phyloP scores from a whole-genome alignment of 306 rosid genomes.

The Neltuma alba region DNA sequence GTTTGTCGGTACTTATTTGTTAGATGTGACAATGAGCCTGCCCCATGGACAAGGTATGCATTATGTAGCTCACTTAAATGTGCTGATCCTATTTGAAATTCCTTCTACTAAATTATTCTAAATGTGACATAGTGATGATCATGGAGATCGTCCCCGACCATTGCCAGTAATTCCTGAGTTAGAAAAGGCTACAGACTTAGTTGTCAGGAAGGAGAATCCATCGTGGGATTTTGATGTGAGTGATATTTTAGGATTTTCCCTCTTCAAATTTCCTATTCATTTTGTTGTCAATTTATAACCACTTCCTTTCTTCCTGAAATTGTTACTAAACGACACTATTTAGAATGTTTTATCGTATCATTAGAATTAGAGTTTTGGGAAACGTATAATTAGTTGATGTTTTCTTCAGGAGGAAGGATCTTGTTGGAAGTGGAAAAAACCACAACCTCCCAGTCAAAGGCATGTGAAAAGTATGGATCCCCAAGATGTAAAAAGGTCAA shows the following conservation, averaged over 20 bases:
- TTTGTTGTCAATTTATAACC: neutral
- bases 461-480: slow-evolving; percentile 32
- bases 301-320: slow-evolving; percentile 15
- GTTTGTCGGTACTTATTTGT: slow-evolving; percentile 70
- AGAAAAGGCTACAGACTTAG: slow-evolving; percentile 39
- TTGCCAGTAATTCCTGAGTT: slow-evolving; percentile 57
- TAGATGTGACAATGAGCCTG: slow-evolving; percentile 81
- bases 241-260: neutral
- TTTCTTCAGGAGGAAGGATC: slow-evolving; percentile 50
- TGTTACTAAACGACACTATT: neutral
- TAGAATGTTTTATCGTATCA: neutral
- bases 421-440: slow-evolving; percentile 64
- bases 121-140: slow-evolving; percentile 14
- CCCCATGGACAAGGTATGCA: slow-evolving; percentile 71
- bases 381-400: neutral
- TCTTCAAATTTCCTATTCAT: slow-evolving; percentile 5
- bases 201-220: slow-evolving; percentile 49
- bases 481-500: slow-evolving; percentile 12
- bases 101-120: neutral
- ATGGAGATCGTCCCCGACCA: slow-evolving; percentile 47
- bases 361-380: neutral
- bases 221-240: slow-evolving; percentile 76
- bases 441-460: slow-evolving; percentile 55
- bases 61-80: slow-evolving; percentile 9
- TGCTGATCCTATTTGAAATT: neutral